Conservation (phyloP, 2,329 filamentous ascomycete genomes). For the Fusarium sulawesiense region DNA sequence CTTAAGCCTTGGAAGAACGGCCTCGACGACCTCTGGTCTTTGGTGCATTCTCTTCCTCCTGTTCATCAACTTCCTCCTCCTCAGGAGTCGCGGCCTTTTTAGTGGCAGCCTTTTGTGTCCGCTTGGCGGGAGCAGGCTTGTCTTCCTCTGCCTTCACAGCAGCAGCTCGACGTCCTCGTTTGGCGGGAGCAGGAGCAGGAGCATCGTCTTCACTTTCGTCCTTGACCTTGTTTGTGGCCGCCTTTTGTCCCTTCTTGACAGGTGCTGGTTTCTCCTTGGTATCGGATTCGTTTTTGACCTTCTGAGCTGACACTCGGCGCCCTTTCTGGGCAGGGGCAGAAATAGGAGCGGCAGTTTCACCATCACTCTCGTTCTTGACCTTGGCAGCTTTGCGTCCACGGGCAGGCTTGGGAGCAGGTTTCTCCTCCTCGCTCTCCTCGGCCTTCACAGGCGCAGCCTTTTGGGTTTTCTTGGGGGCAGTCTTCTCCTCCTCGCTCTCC, state of each 20-base stretch:
- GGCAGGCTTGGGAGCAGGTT: slow-evolving; percentile 35
- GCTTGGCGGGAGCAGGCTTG: slow-evolving; percentile 29
- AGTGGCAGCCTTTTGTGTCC: slow-evolving; percentile 30
- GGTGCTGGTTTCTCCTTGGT: slow-evolving; percentile 27
- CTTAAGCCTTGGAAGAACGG: slow-evolving; percentile 43
- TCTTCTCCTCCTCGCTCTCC: slow-evolving; percentile 32
- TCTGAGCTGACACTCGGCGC: slow-evolving; percentile 31
- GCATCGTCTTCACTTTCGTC: slow-evolving; percentile 37
- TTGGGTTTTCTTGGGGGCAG: slow-evolving; percentile 50
- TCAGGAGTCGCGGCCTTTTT: slow-evolving; percentile 31
- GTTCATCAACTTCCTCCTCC: slow-evolving; percentile 29
- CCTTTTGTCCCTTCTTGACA: slow-evolving; percentile 33
- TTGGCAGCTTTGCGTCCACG: slow-evolving; percentile 41
- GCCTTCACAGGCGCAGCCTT: slow-evolving; percentile 43
- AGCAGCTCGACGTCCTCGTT: slow-evolving; percentile 44
- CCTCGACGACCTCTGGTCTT: slow-evolving; percentile 47
- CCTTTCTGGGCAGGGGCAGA: slow-evolving; percentile 48
- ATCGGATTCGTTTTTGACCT: slow-evolving; percentile 30
- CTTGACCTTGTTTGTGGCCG: slow-evolving; percentile 34
- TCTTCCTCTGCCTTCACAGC: slow-evolving; percentile 30
- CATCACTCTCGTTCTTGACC: slow-evolving; percentile 41
- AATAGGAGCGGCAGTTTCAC: slow-evolving; percentile 30
- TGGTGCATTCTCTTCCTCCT: slow-evolving; percentile 46
- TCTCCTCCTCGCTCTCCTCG: slow-evolving; percentile 37
- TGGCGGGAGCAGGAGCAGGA: slow-evolving; percentile 43